Conservation (phyloP, 169 alveolate species). For the Theileria annulata region DNA sequence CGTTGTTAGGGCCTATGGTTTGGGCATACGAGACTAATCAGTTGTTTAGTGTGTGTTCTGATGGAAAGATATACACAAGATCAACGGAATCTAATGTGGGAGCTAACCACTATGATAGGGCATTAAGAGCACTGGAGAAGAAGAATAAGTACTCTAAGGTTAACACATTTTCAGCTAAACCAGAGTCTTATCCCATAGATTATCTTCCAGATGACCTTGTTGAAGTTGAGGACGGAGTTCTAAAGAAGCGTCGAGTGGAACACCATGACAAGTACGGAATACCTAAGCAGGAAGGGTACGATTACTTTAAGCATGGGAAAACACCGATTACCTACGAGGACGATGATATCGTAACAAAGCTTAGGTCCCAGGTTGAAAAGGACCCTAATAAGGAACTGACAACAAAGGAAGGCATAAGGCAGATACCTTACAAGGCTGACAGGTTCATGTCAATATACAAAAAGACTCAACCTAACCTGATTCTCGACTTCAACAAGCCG, state of each 20-base stretch:
- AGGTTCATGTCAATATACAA: conserved; percentile 64
- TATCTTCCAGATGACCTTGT: conserved; percentile 60
- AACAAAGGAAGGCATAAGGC: conserved; percentile 32
- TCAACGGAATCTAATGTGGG: conserved; percentile 31
- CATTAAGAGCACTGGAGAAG: conserved; percentile 17
- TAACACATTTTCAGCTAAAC: conserved; percentile 37
- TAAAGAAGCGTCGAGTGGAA: conserved; percentile 22
- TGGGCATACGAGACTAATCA: conserved; percentile 57
- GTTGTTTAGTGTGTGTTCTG: conserved; percentile 44
- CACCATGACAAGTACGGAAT: conserved; percentile 50
- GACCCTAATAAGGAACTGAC: conserved; percentile 16
- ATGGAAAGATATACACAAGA: conserved; percentile 52
- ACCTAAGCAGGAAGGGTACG: conserved; percentile 30
- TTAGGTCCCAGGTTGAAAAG: conserved; percentile 43
- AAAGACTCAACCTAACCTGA: conserved; percentile 61
- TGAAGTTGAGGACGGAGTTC: conserved; percentile 61
- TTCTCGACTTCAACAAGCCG: conserved; percentile 49
- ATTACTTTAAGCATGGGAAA: conserved; percentile 30
- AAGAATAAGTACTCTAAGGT: conserved; percentile 19
- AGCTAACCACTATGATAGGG: conserved; percentile 29
- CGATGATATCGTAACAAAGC: conserved; percentile 59
- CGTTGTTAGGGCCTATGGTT: conserved; percentile 37
- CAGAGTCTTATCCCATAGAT: conserved; percentile 61
- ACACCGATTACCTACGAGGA: conserved; percentile 58
- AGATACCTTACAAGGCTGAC: conserved; percentile 57